Percentiles rank a stretch among this genome's conserved stretches.
Conservation (phyloP, 2,329 filamentous ascomycete species). For the Gremmenia infestans region DNA sequence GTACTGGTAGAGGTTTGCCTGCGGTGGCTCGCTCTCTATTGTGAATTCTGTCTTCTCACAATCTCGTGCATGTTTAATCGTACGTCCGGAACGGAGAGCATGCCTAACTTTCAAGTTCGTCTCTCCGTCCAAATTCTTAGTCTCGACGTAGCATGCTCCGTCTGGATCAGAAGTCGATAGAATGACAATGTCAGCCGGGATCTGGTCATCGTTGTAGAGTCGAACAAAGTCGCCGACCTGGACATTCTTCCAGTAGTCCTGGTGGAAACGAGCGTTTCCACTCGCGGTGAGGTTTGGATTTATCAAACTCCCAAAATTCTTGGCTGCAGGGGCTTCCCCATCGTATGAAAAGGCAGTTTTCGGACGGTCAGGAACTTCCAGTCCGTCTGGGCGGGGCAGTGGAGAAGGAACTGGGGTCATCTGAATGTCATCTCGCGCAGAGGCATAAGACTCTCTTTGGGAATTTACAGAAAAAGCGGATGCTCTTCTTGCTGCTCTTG, state of each 20-base stretch:
- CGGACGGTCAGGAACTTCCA: conserved; percentile 30
- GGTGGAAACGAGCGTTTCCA: conserved; percentile 80
- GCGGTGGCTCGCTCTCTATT: conserved; percentile 85
- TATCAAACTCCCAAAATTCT: conserved; percentile 64
- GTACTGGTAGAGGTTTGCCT: conserved; percentile 94
- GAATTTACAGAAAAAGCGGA: conserved; percentile 29
- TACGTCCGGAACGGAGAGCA: conserved; percentile 77
- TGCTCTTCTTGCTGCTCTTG: conserved; percentile 36
- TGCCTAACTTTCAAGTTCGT: conserved; percentile 95
- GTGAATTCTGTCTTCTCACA: conserved; percentile 85
- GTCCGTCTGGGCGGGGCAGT: conserved; percentile 42
- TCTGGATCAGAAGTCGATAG: conserved; percentile 90
- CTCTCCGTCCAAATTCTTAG: conserved; percentile 96
- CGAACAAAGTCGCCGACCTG: conserved; percentile 95
- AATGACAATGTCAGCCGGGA: conserved; percentile 90
- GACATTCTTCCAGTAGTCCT: conserved; percentile 91
- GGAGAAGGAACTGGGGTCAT: conserved; percentile 95
- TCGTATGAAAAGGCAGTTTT: conserved; percentile 35
- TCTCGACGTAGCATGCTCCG: conserved; percentile 94
- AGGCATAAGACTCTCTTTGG: conserved; percentile 45
- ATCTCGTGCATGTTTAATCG: conserved; percentile 82
- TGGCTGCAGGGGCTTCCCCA: conserved; percentile 35
- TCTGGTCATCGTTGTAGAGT: conserved; percentile 91
- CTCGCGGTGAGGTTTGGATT: conserved; percentile 62
- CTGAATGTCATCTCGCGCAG: conserved; percentile 69